Percentiles rank a stretch among this genome's conserved stretches.
phyloP scores from a whole-genome alignment of 441 rosid species.

The Geranium incanum region DNA sequence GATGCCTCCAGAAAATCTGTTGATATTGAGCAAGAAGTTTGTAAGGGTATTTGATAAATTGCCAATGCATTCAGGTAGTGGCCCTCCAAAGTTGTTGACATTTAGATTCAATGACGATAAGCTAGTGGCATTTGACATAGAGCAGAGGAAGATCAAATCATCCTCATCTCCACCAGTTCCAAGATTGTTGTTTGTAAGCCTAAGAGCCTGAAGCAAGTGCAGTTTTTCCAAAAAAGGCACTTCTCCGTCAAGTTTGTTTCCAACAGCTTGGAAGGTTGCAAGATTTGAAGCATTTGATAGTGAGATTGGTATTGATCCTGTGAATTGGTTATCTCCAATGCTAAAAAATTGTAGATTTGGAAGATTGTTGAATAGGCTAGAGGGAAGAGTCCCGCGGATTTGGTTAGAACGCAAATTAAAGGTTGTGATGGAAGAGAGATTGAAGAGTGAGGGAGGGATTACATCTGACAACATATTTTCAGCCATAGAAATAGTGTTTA shows the following conservation, averaged over 20 bases:
- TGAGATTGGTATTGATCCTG: conserved; percentile 24
- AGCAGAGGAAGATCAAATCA: conserved; percentile 21
- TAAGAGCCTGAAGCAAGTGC: not conserved
- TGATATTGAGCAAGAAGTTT: not conserved
- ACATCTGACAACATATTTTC: conserved; percentile 13
- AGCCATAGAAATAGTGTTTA: not conserved
- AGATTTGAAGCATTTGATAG: conserved; percentile 25
- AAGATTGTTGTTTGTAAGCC: not conserved
- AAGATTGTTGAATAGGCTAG: conserved; percentile 14
- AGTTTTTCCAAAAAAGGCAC: conserved; percentile 2
- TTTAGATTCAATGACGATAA: not conserved
- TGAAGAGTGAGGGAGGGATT: conserved; percentile 27
- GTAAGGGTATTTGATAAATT: conserved; percentile 18
- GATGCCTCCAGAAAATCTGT: conserved; percentile 15
- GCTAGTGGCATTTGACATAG: conserved; percentile 21
- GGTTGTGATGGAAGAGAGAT: conserved; percentile 15
- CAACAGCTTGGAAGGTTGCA: accelerated
- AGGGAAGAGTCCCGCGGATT: conserved; percentile 22
- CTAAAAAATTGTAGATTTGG: conserved; percentile 9
- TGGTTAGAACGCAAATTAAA: not conserved
- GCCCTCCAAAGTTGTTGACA: conserved; percentile 17
- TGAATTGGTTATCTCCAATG: not conserved
- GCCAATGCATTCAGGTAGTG: conserved; percentile 16
- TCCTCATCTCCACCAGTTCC: conserved; percentile 16
- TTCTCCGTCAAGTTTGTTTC: conserved; percentile 14